A percentile compares a stretch with the other conserved stretches of the same genome.
phyloP scores from a whole-genome alignment of 2,329 filamentous ascomycete species.

The Ophiosphaerella herpotricha region DNA sequence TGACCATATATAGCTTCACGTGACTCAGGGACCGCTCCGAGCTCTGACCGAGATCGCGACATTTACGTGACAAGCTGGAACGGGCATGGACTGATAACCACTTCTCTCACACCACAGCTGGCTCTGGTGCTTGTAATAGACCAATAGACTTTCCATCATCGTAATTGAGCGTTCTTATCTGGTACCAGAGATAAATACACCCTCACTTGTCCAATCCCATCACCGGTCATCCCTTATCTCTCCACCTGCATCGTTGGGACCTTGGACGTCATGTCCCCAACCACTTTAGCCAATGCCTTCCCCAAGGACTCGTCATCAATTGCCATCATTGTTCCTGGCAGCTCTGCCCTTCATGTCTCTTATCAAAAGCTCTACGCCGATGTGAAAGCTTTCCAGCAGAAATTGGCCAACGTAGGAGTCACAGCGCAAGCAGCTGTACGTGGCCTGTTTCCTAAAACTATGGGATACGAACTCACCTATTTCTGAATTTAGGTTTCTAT shows the following conservation, averaged over 20 bases:
- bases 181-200: background rate
- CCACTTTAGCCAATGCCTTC: slow-evolving; percentile 65
- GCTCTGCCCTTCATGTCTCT: slow-evolving; percentile 68
- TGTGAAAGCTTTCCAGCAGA: slow-evolving; percentile 72
- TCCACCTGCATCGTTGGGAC: slow-evolving; percentile 7
- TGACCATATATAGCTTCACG: slow-evolving; percentile 5
- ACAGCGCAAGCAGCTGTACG: slow-evolving; percentile 64
- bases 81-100: slow-evolving; percentile 9
- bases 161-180: slow-evolving; percentile 11
- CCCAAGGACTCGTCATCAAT: slow-evolving; percentile 56
- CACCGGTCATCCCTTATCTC: slow-evolving; percentile 14
- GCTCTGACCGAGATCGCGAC: slow-evolving; percentile 10
- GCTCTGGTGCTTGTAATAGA: slow-evolving; percentile 16
- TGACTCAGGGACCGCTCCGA: slow-evolving; percentile 14
- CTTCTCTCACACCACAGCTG: slow-evolving; percentile 15
- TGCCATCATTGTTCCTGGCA: slow-evolving; percentile 75
- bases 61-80: slow-evolving; percentile 7
- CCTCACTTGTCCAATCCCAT: background rate
- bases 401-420: slow-evolving; percentile 77
- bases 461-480: background rate
- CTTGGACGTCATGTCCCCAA: slow-evolving; percentile 52
- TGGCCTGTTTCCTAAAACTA: background rate
- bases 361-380: slow-evolving; percentile 71
- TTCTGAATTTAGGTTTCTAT: slow-evolving; percentile 63
- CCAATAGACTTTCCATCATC: slow-evolving; percentile 5